Conservation (phyloP, 2,329 filamentous ascomycete species). For the Colletotrichum neosansevieriae region DNA sequence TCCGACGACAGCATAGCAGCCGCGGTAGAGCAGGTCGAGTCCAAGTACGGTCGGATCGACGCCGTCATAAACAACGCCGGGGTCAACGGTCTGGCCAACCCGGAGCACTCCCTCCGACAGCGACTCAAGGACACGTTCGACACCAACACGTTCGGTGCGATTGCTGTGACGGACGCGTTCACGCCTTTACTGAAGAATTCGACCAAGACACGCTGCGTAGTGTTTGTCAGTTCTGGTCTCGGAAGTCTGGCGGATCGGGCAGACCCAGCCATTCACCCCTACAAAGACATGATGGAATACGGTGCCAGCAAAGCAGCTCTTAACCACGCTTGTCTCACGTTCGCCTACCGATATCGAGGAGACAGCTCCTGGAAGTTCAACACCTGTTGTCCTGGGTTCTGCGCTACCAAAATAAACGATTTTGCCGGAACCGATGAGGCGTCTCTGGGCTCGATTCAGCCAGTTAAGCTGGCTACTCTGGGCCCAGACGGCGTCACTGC, state of each 20-base stretch:
- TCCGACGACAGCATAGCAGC: conserved; percentile 55
- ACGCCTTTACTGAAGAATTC: conserved; percentile 49
- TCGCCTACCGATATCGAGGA: conserved; percentile 7
- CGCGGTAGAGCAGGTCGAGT: conserved; percentile 51
- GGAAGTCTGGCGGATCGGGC: conserved; percentile 23
- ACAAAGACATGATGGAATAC: conserved; percentile 16
- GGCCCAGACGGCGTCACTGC: conserved; percentile 15
- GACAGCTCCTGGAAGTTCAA: conserved; percentile 34
- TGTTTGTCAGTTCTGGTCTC: conserved; percentile 30
- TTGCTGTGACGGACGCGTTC: conserved; percentile 62
- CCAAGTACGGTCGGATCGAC: conserved; percentile 67
- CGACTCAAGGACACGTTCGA: conserved; percentile 67
- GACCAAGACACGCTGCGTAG: conserved; percentile 3
- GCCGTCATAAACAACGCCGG: conserved; percentile 73
- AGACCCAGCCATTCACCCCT: background rate
- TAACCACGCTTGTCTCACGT: conserved; percentile 28
- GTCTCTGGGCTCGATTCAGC: conserved; percentile 27
- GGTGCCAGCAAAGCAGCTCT: conserved; percentile 33
- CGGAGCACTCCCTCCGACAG: conserved; percentile 63
- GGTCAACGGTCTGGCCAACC: conserved; percentile 62
- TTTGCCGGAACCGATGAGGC: conserved; percentile 22
- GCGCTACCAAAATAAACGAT: conserved; percentile 28
- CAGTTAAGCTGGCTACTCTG: conserved; percentile 28
- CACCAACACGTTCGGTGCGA: conserved; percentile 69
- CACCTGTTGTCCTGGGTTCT: conserved; percentile 32